Conservation (phyloP, 352 stramenopile genomes). For the Peronospora belbahrii region DNA sequence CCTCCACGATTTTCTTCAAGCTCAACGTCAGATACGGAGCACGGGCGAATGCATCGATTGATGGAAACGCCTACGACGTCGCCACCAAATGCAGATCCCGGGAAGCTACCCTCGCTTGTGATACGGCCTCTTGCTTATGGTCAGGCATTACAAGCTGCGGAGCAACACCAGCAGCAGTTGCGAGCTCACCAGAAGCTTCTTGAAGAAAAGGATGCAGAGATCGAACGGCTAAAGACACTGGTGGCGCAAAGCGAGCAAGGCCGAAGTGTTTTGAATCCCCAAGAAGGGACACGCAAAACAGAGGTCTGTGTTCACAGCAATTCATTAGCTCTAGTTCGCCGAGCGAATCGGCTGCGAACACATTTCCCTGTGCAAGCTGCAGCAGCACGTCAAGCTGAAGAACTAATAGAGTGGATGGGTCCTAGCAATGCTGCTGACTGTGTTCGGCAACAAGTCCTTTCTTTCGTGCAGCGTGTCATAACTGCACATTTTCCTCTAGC, state of each 20-base stretch:
- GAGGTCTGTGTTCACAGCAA: slow-evolving; percentile 13
- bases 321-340: slow-evolving; percentile 13
- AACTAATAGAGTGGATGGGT: slow-evolving; percentile 56
- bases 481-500: slow-evolving; percentile 42
- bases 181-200: slow-evolving; percentile 49
- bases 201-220: slow-evolving; percentile 63
- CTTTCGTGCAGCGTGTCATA: slow-evolving; percentile 58
- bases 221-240: slow-evolving; percentile 35
- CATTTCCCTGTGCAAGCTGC: slow-evolving; percentile 33
- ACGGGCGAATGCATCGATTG: slow-evolving; percentile 25
- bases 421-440: slow-evolving; percentile 56
- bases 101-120: slow-evolving; percentile 42
- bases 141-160: slow-evolving; percentile 55
- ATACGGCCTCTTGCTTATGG: slow-evolving; percentile 65
- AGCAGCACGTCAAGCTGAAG: slow-evolving; percentile 28
- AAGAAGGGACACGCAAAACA: slow-evolving; percentile 9
- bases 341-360: slow-evolving; percentile 22
- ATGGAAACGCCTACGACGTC: slow-evolving; percentile 16
- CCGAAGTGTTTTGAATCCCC: background rate
- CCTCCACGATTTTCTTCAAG: slow-evolving; percentile 3
- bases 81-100: slow-evolving; percentile 1
- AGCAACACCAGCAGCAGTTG: slow-evolving; percentile 57
- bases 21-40: slow-evolving; percentile 1
- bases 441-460: slow-evolving; percentile 52
- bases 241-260: slow-evolving; percentile 25